These are phyloP conservation scores for Helicosporidium sp. DNA, from an alignment of 139 green algal species.

Conservation along the genomic window DNA sequence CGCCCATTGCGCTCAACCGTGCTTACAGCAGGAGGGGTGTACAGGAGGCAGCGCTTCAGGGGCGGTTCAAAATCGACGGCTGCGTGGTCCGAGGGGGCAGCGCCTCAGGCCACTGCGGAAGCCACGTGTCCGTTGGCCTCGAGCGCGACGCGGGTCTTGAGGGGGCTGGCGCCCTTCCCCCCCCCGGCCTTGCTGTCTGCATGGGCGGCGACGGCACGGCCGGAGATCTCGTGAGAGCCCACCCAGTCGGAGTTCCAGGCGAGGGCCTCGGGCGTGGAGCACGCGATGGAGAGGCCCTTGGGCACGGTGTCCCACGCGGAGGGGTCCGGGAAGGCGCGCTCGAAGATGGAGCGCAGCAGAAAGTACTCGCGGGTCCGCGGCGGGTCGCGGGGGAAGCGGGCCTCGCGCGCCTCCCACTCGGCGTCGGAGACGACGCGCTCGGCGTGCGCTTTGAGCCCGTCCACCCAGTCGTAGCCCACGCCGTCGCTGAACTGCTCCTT, in stretches of 20 bases:
- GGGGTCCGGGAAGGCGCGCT: conserved; percentile 61
- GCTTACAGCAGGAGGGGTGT: too few relatives aligned
- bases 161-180: too few relatives aligned
- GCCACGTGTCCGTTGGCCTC: too few relatives aligned
- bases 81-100: too few relatives aligned
- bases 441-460: conserved; percentile 56
- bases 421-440: conserved; percentile 39
- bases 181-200: too few relatives aligned
- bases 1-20: too few relatives aligned
- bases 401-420: conserved; percentile 26
- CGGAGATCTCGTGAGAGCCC: conserved; percentile 46
- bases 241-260: conserved; percentile 43
- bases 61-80: too few relatives aligned
- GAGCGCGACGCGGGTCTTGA: too few relatives aligned
- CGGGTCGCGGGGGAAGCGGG: conserved; percentile 63
- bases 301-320: conserved; percentile 43
- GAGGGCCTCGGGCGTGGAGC: conserved; percentile 46
- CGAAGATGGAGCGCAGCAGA: conserved; percentile 74
- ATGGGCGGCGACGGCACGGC: conserved; percentile 37
- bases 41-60: too few relatives aligned
- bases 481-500: conserved; percentile 99
- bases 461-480: conserved; percentile 72
- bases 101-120: too few relatives aligned
- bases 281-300: conserved; percentile 42
- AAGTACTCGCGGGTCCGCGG: conserved; percentile 80